Evolutionary conservation across 139 green algal genomes (phyloP).

Genomic region (Microglena sp.): DNA sequence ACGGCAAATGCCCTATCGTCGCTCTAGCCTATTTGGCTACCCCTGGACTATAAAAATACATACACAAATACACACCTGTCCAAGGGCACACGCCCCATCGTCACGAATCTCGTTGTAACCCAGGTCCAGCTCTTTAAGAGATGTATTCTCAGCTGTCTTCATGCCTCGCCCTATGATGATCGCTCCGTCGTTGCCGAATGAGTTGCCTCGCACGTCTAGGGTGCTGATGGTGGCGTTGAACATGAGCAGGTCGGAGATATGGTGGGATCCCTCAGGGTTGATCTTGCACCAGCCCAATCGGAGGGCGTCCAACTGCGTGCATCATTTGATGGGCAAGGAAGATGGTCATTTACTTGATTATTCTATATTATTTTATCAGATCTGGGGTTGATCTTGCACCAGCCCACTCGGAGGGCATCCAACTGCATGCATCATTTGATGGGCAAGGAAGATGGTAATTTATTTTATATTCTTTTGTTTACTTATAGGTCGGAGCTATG

Average conservation of each 20-base stretch:
- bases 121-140: constrained; percentile 83
- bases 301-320: constrained; percentile 53
- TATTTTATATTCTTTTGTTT: too few species aligned
- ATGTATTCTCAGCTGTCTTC: constrained; percentile 42
- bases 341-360: too few species aligned
- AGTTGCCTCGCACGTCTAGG: constrained; percentile 90
- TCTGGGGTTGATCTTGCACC: constrained; percentile 87
- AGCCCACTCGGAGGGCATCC: constrained; percentile 78
- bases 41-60: too few species aligned
- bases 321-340: background rate
- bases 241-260: constrained; percentile 82
- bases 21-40: too few species aligned
- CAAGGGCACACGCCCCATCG: constrained; percentile 88
- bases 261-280: constrained; percentile 62
- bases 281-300: constrained; percentile 97
- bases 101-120: constrained; percentile 99
- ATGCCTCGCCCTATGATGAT: constrained; percentile 44
- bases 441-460: too few species aligned
- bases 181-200: constrained; percentile 74
- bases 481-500: constrained; percentile 78
- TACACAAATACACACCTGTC: constrained; percentile 68
- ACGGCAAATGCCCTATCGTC: too few species aligned
- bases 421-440: too few species aligned
- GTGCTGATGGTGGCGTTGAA: constrained; percentile 62
- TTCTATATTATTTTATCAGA: too few species aligned